phyloP scores from a whole-genome alignment of 345 rosid genomes.

The Orychophragmus violaceus region DNA sequence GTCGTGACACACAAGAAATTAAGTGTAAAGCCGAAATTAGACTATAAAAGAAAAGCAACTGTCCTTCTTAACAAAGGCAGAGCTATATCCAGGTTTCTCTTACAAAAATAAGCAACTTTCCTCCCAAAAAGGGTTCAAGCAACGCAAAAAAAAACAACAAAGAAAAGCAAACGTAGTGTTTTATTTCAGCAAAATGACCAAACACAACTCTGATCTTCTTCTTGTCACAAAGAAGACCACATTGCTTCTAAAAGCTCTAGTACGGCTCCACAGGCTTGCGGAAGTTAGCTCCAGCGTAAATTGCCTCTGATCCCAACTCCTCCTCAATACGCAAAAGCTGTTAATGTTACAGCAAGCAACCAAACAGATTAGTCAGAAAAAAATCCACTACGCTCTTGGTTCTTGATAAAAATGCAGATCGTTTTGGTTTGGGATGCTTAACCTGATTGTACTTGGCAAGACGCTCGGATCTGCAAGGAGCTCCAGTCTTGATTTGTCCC shows the following conservation, averaged over 20 bases:
- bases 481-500: conserved; percentile 98
- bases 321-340: conserved; percentile 92
- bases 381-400: background rate
- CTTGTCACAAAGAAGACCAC: background rate
- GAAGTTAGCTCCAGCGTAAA: conserved; percentile 82
- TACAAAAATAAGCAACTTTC: conserved; percentile 14
- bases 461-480: conserved; percentile 97
- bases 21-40: conserved; percentile 15
- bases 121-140: background rate
- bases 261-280: conserved; percentile 86
- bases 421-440: background rate
- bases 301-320: conserved; percentile 78
- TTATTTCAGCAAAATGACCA: conserved; percentile 12
- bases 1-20: no score
- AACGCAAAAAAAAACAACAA: conserved; percentile 1
- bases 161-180: background rate
- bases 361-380: background rate
- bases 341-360: background rate
- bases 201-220: conserved; percentile 8
- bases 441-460: conserved; percentile 97
- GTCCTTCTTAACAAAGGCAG: background rate
- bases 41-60: background rate
- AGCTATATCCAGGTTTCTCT: conserved; percentile 16
- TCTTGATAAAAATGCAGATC: background rate
- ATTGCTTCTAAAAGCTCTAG: conserved; percentile 29